Conservation (phyloP, 192 early-diverging fungal species). For the Umbelopsis isabellina region DNA sequence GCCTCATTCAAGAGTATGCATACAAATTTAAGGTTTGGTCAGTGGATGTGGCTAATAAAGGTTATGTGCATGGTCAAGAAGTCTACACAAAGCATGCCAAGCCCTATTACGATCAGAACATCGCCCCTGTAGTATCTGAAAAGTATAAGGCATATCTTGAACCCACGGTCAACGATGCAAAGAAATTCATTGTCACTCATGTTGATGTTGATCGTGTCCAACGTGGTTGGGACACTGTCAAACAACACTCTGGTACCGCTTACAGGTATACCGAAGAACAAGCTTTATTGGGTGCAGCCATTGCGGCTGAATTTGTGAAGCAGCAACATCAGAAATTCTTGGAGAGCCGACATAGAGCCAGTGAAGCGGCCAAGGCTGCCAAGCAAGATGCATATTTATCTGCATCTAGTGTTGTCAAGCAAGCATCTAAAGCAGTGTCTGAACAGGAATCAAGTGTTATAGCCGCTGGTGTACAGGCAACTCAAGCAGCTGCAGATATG, state of each 20-base stretch:
- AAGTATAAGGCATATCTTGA: neutral
- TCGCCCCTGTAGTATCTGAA: neutral
- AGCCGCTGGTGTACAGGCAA: slow-evolving; percentile 1
- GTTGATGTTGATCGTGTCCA: neutral
- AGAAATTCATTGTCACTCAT: slow-evolving; percentile 12
- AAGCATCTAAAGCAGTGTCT: neutral
- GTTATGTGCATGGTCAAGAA: neutral
- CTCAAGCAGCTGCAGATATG: neutral
- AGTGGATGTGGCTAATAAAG: neutral
- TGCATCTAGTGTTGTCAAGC: neutral
- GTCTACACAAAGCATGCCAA: neutral
- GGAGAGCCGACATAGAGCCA: neutral
- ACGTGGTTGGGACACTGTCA: neutral
- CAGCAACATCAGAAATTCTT: neutral
- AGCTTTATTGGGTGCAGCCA: neutral
- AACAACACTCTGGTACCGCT: neutral
- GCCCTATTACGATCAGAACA: slow-evolving; percentile 2
- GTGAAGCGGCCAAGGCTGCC: neutral
- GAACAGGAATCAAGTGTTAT: neutral
- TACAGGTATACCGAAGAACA: neutral
- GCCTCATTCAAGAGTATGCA: neutral
- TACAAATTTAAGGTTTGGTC: neutral
- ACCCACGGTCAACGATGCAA: slow-evolving; percentile 6
- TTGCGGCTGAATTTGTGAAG: neutral
- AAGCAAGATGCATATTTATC: neutral